Percentiles rank a stretch among this genome's conserved stretches.
Conservation (phyloP, 169 alveolate species). For the Plasmodium fragile region DNA sequence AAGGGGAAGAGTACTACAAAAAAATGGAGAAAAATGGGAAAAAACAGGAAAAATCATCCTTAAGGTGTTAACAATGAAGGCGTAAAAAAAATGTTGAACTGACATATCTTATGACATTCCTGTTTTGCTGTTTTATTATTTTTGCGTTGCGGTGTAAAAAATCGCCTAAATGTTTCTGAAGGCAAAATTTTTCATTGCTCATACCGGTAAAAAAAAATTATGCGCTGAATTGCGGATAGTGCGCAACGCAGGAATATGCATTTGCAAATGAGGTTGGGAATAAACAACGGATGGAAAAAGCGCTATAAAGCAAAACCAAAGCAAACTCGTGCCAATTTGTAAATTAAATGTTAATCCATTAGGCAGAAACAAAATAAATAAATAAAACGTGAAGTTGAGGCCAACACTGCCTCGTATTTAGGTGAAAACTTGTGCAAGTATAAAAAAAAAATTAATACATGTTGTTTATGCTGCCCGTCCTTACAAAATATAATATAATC, state of each 20-base stretch:
- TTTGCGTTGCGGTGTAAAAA: background rate
- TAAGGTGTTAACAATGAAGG: background rate
- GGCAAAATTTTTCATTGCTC: background rate
- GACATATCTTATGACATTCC: background rate
- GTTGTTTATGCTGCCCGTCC: background rate
- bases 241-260: constrained; percentile 4
- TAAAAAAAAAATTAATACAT: background rate
- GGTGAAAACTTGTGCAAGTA: background rate
- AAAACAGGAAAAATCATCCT: background rate
- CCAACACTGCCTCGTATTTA: background rate
- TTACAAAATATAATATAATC: background rate
- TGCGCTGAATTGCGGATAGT: background rate
- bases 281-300: background rate
- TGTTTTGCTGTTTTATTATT: background rate
- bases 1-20: background rate
- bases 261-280: background rate
- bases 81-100: background rate
- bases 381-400: background rate
- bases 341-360: background rate
- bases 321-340: background rate
- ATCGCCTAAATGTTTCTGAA: background rate
- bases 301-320: background rate
- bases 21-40: background rate
- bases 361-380: background rate
- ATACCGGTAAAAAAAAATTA: background rate